A percentile compares a stretch with the other conserved stretches of the same genome.
Conservation (phyloP, 805 yeast species). For the Wickerhamiella hasegawae region DNA sequence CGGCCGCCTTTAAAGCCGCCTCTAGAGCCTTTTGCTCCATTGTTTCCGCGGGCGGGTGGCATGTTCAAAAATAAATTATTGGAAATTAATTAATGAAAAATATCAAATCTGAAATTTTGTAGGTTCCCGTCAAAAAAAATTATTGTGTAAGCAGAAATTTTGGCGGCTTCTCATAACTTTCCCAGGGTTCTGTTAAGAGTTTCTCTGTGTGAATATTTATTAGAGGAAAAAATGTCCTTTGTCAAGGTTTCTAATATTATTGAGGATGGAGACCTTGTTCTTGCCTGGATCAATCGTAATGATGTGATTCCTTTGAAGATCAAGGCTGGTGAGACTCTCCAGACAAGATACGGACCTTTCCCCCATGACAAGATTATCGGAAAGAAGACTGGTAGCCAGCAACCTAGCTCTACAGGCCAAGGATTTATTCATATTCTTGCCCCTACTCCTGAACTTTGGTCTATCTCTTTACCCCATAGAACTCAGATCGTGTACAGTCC, state of each 20-base stretch:
- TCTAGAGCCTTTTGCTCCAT: no score
- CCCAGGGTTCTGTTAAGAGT: no score
- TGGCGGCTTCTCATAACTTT: no score
- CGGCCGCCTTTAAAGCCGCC: no score
- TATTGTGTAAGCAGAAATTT: no score
- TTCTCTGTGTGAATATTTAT: no score
- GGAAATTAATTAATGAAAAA: no score
- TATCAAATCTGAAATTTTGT: no score
- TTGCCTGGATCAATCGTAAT: constrained; percentile 73
- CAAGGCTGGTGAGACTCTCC: constrained; percentile 41
- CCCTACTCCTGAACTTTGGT: constrained; percentile 95
- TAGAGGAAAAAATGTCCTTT: no score
- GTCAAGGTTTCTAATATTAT: constrained; percentile 46
- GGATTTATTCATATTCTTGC: constrained; percentile 77
- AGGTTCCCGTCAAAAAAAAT: no score
- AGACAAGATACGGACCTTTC: constrained; percentile 81
- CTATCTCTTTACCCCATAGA: constrained; percentile 87
- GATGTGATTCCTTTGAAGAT: constrained; percentile 61
- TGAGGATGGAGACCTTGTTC: constrained; percentile 72
- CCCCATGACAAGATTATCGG: constrained; percentile 79
- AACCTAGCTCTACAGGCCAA: constrained; percentile 44
- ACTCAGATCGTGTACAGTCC: constrained; percentile 96
- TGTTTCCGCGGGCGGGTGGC: no score
- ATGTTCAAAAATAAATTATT: no score
- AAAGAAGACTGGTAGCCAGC: constrained; percentile 66